Evolutionary conservation across 192 early-diverging fungal genomes (phyloP), one percentile per base, ranked within the genome.

Genomic region (Haplosporangium gracile): DNA sequence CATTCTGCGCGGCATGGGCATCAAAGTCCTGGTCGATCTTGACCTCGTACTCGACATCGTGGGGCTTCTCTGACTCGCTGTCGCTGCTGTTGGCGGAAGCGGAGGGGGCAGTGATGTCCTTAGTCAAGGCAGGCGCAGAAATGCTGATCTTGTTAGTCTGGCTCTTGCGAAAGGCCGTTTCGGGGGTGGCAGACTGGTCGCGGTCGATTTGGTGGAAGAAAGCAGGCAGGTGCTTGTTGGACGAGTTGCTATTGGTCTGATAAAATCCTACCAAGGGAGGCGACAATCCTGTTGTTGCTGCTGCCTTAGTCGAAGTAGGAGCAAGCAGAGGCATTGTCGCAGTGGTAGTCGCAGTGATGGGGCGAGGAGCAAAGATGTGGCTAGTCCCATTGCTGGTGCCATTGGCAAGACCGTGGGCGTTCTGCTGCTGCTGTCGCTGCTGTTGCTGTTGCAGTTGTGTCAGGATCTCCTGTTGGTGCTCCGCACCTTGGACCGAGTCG

Each of bases 21-120:
- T 91, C 88, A 75, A 89, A 92, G 40, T 84, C 76, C 51, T 86
- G 78, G 75, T 87, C 79, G 16, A 92, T 83, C 38, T 80, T 76
- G 24, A 92, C 91, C 80, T 92, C 90, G 42, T 90, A 92, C 55
- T 83, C 79, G 18, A 88, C 86, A 71, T 85, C 74, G 15, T 82
- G 45, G 13, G 51, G 74, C 36, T 55, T 73, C 76, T 77, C 81
- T 8, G 70, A 55, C 29, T 82, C 81, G 29, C 51, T 68, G 39
- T 83, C 76, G 43, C 60, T 76, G 39, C 57, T 42, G n/a, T 72
- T 70, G 11, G 60, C 34, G 16, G 60, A 38, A 39, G 39, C 68
- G 29, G 49, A 36, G 40, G 20, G 75, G 9, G 36, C 26, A 53
- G 47, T 9, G 69, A 36, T 22, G 77, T 24, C 57, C 26, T 2